These are phyloP conservation scores for Leptodermis oblonga DNA, from an alignment of 257 asterid genomes.

Conservation along the genomic window DNA sequence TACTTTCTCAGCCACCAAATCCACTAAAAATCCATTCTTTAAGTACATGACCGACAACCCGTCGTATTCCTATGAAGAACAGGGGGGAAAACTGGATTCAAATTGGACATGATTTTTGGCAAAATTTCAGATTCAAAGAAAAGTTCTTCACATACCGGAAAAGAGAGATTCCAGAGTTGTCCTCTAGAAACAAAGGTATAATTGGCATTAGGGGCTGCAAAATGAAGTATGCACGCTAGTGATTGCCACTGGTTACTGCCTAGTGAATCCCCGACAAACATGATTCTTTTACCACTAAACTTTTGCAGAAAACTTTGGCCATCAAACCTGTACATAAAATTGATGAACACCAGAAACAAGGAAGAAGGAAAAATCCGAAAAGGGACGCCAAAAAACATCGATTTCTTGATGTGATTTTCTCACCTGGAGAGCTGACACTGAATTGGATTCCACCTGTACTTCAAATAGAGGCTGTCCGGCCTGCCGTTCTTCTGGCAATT, in stretches of 20 bases:
- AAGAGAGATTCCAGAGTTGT: slow-evolving; percentile 37
- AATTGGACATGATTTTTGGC: not conserved
- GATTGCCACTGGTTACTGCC: slow-evolving; percentile 67
- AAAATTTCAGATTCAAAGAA: too few species aligned
- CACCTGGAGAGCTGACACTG: slow-evolving; percentile 49
- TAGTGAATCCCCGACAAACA: slow-evolving; percentile 76
- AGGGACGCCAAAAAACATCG: not conserved
- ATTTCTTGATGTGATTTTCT: too few species aligned
- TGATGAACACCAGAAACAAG: not conserved
- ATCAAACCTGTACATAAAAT: slow-evolving; percentile 38
- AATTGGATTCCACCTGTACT: slow-evolving; percentile 59
- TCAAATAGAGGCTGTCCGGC: slow-evolving; percentile 37
- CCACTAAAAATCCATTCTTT: slow-evolving; percentile 62
- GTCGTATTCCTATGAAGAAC: slow-evolving; percentile 32
- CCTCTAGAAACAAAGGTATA: slow-evolving; percentile 26
- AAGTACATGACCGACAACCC: slow-evolving; percentile 35
- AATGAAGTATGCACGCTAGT: slow-evolving; percentile 62
- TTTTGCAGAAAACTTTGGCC: slow-evolving; percentile 41
- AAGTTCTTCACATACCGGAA: slow-evolving; percentile 32
- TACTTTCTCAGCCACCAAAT: slow-evolving; percentile 28
- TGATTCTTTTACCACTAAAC: slow-evolving; percentile 39
- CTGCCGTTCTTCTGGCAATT: slow-evolving; percentile 64
- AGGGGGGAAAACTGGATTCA: not conserved
- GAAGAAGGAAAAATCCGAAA: not conserved
- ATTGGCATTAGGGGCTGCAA: slow-evolving; percentile 33